Percentiles rank a stretch among this genome's conserved stretches.
These are phyloP conservation scores for Macrophomina pseudophaseolina DNA, from an alignment of 2,329 filamentous ascomycete genomes.

Conservation along the genomic window DNA sequence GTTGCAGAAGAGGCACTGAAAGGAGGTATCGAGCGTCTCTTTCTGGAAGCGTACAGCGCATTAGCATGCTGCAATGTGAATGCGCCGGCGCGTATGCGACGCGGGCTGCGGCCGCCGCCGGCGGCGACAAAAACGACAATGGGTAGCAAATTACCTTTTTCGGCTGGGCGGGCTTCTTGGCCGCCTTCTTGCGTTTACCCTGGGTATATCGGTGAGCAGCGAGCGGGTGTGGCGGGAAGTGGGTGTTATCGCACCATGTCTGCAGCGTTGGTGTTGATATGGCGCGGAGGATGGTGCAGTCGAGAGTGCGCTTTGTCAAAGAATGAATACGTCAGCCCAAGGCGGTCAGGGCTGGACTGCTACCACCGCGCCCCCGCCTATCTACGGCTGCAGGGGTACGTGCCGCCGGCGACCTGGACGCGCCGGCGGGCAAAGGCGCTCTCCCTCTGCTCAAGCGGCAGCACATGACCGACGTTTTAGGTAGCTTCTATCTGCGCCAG, in stretches of 20 bases:
- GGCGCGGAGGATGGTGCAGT: not conserved
- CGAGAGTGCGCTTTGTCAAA: slow-evolving; percentile 8
- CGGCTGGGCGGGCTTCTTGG: slow-evolving; percentile 77
- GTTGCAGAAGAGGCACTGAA: slow-evolving; percentile 98
- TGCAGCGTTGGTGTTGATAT: slow-evolving; percentile 16
- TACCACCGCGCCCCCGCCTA: not conserved
- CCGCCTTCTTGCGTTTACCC: slow-evolving; percentile 92
- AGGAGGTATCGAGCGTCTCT: slow-evolving; percentile 78
- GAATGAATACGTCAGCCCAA: slow-evolving; percentile 9
- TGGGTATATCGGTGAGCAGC: slow-evolving; percentile 39
- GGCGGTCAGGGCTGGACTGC: slow-evolving; percentile 7
- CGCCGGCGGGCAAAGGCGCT: slow-evolving; percentile 5
- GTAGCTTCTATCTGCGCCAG: slow-evolving; percentile 23
- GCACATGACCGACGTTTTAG: slow-evolving; percentile 17
- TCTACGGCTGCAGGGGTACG: not conserved
- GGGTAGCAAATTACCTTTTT: slow-evolving; percentile 68
- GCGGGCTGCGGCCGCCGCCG: slow-evolving; percentile 8
- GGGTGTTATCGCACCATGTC: slow-evolving; percentile 34
- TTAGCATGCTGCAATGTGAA: slow-evolving; percentile 8
- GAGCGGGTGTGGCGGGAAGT: not conserved
- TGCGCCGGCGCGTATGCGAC: slow-evolving; percentile 8
- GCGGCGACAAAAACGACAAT: not conserved
- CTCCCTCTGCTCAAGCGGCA: not conserved
- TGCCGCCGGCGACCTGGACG: slow-evolving; percentile 8
- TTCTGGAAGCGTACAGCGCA: slow-evolving; percentile 38